Evolutionary conservation across 352 stramenopile species (phyloP).

Genomic region (Phytopythium chamaehyphon): DNA sequence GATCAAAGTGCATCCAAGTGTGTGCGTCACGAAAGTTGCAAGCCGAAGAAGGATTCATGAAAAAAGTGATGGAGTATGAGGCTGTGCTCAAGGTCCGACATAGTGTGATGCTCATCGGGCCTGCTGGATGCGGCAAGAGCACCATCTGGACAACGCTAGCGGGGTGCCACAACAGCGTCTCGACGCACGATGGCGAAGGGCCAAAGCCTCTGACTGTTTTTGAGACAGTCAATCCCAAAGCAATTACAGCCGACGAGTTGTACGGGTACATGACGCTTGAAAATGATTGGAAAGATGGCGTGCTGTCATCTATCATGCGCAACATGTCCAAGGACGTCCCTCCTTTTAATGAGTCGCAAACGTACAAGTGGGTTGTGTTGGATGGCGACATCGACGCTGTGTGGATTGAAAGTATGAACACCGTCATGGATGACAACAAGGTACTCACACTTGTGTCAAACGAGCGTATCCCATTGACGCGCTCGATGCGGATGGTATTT

Average conservation of each 20-base stretch:
- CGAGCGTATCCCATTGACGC: slow-evolving; percentile 94
- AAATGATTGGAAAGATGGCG: slow-evolving; percentile 98
- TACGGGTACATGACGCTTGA: slow-evolving; percentile 96
- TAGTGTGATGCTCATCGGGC: slow-evolving; percentile 96
- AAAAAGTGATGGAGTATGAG: slow-evolving; percentile 95
- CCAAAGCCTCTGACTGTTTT: slow-evolving; percentile 90
- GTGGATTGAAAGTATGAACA: slow-evolving; percentile 94
- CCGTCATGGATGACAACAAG: slow-evolving; percentile 92
- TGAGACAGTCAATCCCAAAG: slow-evolving; percentile 95
- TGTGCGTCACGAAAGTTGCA: slow-evolving; percentile 80
- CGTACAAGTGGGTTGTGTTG: slow-evolving; percentile 88
- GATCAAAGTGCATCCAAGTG: slow-evolving; percentile 39
- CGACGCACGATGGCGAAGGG: slow-evolving; percentile 40
- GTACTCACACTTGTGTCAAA: slow-evolving; percentile 97
- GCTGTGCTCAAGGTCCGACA: slow-evolving; percentile 94
- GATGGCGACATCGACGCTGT: slow-evolving; percentile 94
- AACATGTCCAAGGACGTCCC: slow-evolving; percentile 93
- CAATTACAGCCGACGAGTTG: slow-evolving; percentile 90
- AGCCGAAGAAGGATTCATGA: slow-evolving; percentile 93
- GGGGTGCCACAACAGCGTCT: slow-evolving; percentile 50
- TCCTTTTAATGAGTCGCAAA: slow-evolving; percentile 87
- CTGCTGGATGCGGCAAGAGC: slow-evolving; percentile 93
- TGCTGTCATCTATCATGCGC: slow-evolving; percentile 95
- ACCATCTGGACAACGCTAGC: slow-evolving; percentile 95
- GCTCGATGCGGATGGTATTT: slow-evolving; percentile 97